phyloP scores from a whole-genome alignment of 371 early-diverging fungal genomes.

The Polyrhizophydium stewartii region DNA sequence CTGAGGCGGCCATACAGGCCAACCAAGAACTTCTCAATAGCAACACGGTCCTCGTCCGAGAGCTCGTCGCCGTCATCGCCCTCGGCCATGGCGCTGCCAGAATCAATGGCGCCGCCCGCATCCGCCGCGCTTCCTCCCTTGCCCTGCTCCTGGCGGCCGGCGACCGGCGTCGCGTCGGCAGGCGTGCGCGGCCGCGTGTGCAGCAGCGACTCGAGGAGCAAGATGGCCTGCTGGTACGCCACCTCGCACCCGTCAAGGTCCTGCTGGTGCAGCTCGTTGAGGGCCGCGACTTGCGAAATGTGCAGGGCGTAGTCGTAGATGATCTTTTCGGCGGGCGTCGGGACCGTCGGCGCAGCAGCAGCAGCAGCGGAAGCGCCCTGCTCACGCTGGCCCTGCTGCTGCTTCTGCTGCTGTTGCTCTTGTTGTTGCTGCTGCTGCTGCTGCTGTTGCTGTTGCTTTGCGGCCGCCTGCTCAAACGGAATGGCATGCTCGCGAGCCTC shows the following conservation, averaged over 20 bases:
- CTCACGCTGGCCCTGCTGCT: neutral
- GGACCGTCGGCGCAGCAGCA: neutral
- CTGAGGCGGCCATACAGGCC: conserved; percentile 16
- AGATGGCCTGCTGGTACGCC: conserved; percentile 28
- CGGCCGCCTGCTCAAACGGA: neutral
- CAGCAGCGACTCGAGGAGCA: conserved; percentile 33
- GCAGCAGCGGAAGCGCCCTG: conserved; percentile 1
- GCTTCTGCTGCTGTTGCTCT: neutral
- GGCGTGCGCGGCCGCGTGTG: neutral
- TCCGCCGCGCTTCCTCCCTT: neutral
- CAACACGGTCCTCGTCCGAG: conserved; percentile 28
- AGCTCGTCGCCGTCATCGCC: conserved; percentile 19
- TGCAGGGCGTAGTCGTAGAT: conserved; percentile 3
- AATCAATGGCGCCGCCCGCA: neutral
- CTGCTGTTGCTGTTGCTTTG: neutral
- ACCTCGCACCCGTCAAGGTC: conserved; percentile 11
- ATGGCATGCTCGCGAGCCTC: conserved; percentile 10
- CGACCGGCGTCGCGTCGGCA: neutral
- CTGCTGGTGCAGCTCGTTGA: conserved; percentile 5
- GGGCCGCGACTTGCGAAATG: neutral
- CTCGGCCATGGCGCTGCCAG: conserved; percentile 4
- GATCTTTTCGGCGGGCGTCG: neutral
- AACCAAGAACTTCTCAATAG: conserved; percentile 27
- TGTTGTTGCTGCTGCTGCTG: neutral
- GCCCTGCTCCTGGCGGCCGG: too few species aligned